phyloP scores from a whole-genome alignment of 306 rosid species.

The Inga oerstediana region DNA sequence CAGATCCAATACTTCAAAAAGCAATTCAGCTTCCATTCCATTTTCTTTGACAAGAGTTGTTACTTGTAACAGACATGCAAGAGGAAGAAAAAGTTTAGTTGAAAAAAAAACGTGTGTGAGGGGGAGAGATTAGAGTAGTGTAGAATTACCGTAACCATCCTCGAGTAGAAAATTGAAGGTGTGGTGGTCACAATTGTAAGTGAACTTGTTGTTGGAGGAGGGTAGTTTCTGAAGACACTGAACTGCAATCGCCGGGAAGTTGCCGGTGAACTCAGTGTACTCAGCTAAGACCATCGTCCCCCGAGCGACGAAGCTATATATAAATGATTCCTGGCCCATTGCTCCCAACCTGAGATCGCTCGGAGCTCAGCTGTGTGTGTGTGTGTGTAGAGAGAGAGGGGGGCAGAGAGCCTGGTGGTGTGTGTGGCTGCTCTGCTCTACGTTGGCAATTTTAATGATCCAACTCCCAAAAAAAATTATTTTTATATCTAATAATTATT shows the following conservation, averaged over 20 bases:
- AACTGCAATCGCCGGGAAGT: constrained; percentile 91
- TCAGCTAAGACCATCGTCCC: constrained; percentile 92
- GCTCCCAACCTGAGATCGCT: constrained; percentile 1
- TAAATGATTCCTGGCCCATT: constrained; percentile 88
- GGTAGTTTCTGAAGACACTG: constrained; percentile 89
- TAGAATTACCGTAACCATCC: constrained; percentile 77
- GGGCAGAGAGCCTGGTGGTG: not conserved
- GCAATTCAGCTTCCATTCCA: constrained; percentile 28
- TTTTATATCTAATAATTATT: no score
- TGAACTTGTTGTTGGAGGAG: constrained; percentile 88
- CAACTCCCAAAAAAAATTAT: no score
- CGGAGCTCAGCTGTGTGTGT: not conserved
- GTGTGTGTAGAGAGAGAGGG: not conserved
- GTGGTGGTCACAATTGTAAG: constrained; percentile 86
- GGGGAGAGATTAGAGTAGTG: constrained; percentile 9
- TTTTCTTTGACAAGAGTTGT: not conserved
- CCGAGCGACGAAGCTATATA: constrained; percentile 89
- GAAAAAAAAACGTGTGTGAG: not conserved
- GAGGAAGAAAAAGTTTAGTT: not conserved
- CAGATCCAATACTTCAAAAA: constrained; percentile 49
- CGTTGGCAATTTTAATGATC: not conserved
- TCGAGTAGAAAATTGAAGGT: constrained; percentile 86
- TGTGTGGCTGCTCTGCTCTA: not conserved
- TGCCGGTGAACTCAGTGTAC: constrained; percentile 92
- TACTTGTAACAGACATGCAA: not conserved